phyloP scores from a whole-genome alignment of 2,329 filamentous ascomycete species.

The Trichoderma sp. region DNA sequence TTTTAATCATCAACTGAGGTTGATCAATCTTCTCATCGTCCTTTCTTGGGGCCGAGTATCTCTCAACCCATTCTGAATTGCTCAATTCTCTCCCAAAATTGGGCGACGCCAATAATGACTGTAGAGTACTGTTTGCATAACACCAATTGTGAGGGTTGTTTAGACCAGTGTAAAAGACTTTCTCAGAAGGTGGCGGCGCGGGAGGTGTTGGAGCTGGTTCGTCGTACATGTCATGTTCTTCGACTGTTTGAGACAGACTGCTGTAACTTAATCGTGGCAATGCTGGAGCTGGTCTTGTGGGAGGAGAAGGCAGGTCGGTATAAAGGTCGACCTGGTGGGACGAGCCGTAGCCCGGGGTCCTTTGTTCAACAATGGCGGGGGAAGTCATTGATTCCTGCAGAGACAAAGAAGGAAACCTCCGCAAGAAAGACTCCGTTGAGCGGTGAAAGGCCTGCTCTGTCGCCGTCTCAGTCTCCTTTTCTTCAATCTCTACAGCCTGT shows the following conservation, averaged over 20 bases:
- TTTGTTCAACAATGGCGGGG: constrained; percentile 30
- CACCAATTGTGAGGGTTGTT: constrained; percentile 81
- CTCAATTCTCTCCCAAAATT: constrained; percentile 67
- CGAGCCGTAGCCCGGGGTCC: constrained; percentile 32
- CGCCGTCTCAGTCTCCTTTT: constrained; percentile 38
- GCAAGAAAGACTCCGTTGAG: constrained; percentile 80
- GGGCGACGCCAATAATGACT: constrained; percentile 75
- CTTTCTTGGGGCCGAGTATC: constrained; percentile 69
- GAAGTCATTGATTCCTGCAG: constrained; percentile 60
- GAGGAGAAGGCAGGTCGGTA: constrained; percentile 56
- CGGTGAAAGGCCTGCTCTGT: constrained; percentile 60
- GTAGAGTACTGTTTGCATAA: constrained; percentile 89
- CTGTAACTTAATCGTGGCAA: constrained; percentile 75
- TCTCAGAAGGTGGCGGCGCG: constrained; percentile 38
- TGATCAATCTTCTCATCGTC: constrained; percentile 54
- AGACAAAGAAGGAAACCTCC: constrained; percentile 74
- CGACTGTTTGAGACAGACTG: constrained; percentile 58
- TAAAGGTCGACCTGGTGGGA: constrained; percentile 43
- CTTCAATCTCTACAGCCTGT: constrained; percentile 70
- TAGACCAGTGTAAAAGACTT: constrained; percentile 60
- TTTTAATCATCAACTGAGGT: constrained; percentile 61
- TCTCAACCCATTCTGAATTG: constrained; percentile 57
- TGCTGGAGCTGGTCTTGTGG: constrained; percentile 67
- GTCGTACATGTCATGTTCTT: constrained; percentile 39
- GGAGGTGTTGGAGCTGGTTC: constrained; percentile 41